phyloP scores from a whole-genome alignment of 345 rosid genomes.

The Kernera saxatilis region DNA sequence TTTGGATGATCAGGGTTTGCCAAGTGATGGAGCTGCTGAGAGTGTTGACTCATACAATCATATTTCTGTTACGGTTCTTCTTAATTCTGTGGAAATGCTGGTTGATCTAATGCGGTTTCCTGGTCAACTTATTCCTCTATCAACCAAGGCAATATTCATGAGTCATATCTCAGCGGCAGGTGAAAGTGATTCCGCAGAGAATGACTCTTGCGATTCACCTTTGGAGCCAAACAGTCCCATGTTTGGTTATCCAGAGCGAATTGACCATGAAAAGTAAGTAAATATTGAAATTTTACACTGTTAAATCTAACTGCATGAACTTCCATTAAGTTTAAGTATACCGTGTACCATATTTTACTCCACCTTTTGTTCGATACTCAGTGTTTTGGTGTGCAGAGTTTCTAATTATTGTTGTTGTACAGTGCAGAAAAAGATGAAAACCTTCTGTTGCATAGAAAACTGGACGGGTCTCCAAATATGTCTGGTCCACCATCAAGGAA shows the following conservation, averaged over 20 bases:
- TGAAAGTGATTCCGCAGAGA: constrained; percentile 98
- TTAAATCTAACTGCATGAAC: constrained; percentile 10
- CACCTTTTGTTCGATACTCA: neutral
- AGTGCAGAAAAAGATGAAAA: constrained; percentile 87
- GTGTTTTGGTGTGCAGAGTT: constrained; percentile 5
- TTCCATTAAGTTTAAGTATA: neutral
- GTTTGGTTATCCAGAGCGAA: constrained; percentile 29
- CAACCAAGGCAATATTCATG: constrained; percentile 83
- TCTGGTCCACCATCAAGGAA: constrained; percentile 68
- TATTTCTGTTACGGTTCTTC: constrained; percentile 78
- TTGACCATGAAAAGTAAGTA: constrained; percentile 27
- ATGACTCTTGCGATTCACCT: constrained; percentile 98
- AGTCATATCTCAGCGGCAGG: constrained; percentile 91
- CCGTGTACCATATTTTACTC: constrained; percentile 5
- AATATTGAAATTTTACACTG: neutral
- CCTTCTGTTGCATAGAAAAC: constrained; percentile 53
- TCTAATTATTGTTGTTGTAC: constrained; percentile 25
- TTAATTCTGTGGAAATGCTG: constrained; percentile 81
- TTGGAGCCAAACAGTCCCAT: constrained; percentile 95
- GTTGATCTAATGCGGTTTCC: constrained; percentile 99
- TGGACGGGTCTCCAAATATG: constrained; percentile 61
- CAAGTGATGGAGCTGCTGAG: constrained; percentile 83
- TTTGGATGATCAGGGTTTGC: constrained; percentile 61
- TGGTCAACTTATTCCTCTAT: constrained; percentile 79
- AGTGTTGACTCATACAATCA: constrained; percentile 72